Base-by-base conservation (phyloP, 2,329 filamentous ascomycete genomes). In the Talaromyces sp. region DNA sequence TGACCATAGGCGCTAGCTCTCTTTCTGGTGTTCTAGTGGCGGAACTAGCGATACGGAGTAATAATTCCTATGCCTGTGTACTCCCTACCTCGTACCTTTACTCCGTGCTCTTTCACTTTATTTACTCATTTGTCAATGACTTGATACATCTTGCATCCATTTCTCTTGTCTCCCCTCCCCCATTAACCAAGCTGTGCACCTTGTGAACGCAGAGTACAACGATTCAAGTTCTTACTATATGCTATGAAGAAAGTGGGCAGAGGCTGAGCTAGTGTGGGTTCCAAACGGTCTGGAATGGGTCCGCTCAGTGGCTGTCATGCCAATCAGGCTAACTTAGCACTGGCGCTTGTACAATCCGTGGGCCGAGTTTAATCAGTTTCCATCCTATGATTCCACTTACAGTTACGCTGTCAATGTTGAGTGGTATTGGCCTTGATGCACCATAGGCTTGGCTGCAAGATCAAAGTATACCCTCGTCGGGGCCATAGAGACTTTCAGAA, bases 231-330 rank as follows among this genome's bases (percentile, higher is more conserved):
- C 11, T 5, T 35, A 19, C 10, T 35, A 10, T 5, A 17, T 54
- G 17, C 49, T 17, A 2, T 19, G 49, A 56, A 39, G 33, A 56
- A 37, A 22, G 52, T 22, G 52, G 33, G 52, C 33, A 56, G 45
- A 61, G 43, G 59, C 59, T 61, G 58, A 61, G 59, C 59, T 61
- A 61, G 59, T 39, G 43, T 37, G 41, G 58, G 27, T 33, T 22
- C 31, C 41, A 49, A 60, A 61, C 58, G 58, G 58, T 37, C 58
- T 61, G 59, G 19, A 52, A 47, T 25, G 59, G 59, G 59, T 50
- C 59, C 45, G 27, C 31, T 60, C 45, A 49, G 31, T 47, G 41
- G 41, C 57, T 60, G 10, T 37, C 22, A 25, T 37, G 17, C 37
- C 27, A 45, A 45, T n/a, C 41, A 10, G 25, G 49, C 52, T 56